Percentiles rank a stretch among this genome's conserved stretches.
phyloP scores from a whole-genome alignment of 2,329 filamentous ascomycete species.

The Fusarium humuli region DNA sequence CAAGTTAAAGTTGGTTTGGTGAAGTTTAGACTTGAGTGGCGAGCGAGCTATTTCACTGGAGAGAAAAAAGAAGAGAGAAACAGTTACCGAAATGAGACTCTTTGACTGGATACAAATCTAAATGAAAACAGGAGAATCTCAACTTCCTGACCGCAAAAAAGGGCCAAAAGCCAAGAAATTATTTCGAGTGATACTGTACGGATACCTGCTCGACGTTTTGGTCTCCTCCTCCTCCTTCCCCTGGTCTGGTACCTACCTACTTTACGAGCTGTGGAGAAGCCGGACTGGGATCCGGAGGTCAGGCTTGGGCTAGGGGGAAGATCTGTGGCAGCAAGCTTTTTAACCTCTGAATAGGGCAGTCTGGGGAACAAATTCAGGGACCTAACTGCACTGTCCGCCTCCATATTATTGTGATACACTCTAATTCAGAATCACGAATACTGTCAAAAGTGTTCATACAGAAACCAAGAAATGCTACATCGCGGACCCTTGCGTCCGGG shows the following conservation, averaged over 20 bases:
- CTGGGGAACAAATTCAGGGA: background rate
- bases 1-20: conserved; percentile 29
- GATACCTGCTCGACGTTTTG: background rate
- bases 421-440: background rate
- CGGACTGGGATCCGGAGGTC: conserved; percentile 21
- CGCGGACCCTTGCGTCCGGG: background rate
- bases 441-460: too few relatives aligned
- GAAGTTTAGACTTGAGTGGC: conserved; percentile 6
- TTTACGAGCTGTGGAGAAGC: conserved; percentile 18
- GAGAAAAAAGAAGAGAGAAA: conserved; percentile 1
- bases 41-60: background rate
- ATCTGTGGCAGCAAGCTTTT: background rate
- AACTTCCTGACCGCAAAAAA: conserved; percentile 30
- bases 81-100: conserved; percentile 5
- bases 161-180: conserved; percentile 33
- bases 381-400: background rate
- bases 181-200: conserved; percentile 34
- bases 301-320: conserved; percentile 11
- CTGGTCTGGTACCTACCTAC: conserved; percentile 15
- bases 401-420: too few relatives aligned
- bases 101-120: conserved; percentile 1
- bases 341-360: conserved; percentile 7
- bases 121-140: conserved; percentile 13
- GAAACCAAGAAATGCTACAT: background rate
- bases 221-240: conserved; percentile 14